Evolutionary conservation across 2,329 filamentous ascomycete genomes (phyloP).

Genomic region (Aspergillus unguis): DNA sequence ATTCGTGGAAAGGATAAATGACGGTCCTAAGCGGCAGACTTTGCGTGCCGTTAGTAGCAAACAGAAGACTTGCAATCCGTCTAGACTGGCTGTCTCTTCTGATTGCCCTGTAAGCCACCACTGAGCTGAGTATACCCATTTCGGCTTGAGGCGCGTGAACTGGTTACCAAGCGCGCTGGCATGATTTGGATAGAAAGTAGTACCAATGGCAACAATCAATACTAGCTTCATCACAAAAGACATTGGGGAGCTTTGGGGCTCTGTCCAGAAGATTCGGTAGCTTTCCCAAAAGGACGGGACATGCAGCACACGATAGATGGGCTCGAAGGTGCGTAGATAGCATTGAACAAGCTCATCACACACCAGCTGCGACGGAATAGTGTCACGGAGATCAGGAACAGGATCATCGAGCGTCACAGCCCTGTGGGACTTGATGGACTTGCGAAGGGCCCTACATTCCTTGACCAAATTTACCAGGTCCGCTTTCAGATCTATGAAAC

Average conservation of each 20-base stretch:
- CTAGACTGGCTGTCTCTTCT: slow-evolving; percentile 28
- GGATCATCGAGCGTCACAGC: slow-evolving; percentile 18
- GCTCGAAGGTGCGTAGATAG: slow-evolving; percentile 30
- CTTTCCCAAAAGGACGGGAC: slow-evolving; percentile 33
- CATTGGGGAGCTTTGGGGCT: slow-evolving; percentile 18
- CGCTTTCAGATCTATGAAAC: slow-evolving; percentile 11
- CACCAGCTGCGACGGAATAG: slow-evolving; percentile 17
- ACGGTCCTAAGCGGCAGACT: slow-evolving; percentile 23
- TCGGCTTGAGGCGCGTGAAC: slow-evolving; percentile 11
- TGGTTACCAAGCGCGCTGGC: slow-evolving; percentile 12
- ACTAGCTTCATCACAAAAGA: slow-evolving; percentile 29
- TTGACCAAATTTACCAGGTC: slow-evolving; percentile 14
- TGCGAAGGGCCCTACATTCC: slow-evolving; percentile 19
- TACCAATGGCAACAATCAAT: slow-evolving; percentile 33
- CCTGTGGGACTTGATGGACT: slow-evolving; percentile 20
- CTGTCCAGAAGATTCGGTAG: slow-evolving; percentile 28
- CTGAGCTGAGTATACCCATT: slow-evolving; percentile 35
- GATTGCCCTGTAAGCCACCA: slow-evolving; percentile 36
- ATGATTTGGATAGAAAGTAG: slow-evolving; percentile 22
- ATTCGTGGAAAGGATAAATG: slow-evolving; percentile 20
- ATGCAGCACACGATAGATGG: slow-evolving; percentile 34
- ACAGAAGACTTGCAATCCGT: slow-evolving; percentile 35
- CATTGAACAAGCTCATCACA: slow-evolving; percentile 24
- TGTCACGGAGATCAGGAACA: slow-evolving; percentile 18
- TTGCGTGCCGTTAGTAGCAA: slow-evolving; percentile 32